phyloP scores from a whole-genome alignment of 2,329 filamentous ascomycete species.

The Calonectria hawksworthii region DNA sequence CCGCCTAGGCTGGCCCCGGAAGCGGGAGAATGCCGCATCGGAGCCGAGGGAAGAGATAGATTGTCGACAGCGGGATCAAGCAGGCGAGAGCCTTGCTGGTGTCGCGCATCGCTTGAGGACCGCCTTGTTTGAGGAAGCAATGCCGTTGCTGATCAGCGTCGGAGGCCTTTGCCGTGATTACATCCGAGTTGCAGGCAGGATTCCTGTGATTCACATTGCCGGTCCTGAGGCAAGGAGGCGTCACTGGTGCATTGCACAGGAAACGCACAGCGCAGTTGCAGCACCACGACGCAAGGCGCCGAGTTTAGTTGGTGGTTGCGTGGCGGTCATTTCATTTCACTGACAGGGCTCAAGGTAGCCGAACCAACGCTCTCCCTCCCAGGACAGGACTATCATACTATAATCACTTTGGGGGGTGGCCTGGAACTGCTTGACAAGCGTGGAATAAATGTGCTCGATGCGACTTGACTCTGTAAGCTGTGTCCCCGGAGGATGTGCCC shows the following conservation, averaged over 20 bases:
- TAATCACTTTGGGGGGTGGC: conserved; percentile 2
- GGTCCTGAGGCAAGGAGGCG: conserved; percentile 25
- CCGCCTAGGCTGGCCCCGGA: conserved; percentile 6
- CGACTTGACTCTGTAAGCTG: conserved; percentile 11
- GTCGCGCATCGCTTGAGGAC: neutral
- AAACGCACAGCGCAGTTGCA: conserved; percentile 21
- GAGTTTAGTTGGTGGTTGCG: conserved; percentile 18
- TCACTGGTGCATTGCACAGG: conserved; percentile 26
- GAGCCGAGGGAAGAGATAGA: conserved; percentile 10
- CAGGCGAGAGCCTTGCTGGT: conserved; percentile 2
- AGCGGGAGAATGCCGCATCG: conserved; percentile 18
- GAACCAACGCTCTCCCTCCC: conserved; percentile 1
- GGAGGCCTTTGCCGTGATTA: conserved; percentile 23
- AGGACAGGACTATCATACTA: conserved; percentile 9
- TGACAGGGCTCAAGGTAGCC: conserved; percentile 3
- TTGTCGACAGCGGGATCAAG: neutral
- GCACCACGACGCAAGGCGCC: conserved; percentile 12
- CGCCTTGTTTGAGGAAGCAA: neutral
- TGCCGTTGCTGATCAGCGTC: neutral
- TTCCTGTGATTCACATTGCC: conserved; percentile 25
- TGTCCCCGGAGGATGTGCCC: conserved; percentile 16
- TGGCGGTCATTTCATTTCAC: conserved; percentile 6
- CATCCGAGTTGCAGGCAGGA: conserved; percentile 26
- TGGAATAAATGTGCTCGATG: conserved; percentile 7
- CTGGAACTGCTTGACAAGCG: neutral